Conservation (phyloP, 768 basidiomycete species). For the Infundibulicybe gibba region DNA sequence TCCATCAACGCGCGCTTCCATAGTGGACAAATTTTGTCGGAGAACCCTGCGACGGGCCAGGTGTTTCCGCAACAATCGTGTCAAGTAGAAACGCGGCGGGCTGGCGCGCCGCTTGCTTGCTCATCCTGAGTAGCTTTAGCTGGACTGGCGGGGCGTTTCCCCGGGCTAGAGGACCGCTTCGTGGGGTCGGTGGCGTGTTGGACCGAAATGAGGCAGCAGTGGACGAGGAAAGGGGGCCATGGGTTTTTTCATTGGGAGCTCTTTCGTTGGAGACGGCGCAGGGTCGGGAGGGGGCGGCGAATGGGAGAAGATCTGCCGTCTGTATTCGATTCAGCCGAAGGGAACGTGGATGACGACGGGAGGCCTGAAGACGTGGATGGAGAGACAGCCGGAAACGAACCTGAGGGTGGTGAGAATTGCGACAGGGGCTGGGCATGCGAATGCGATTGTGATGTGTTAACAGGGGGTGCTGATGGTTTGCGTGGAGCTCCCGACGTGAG, state of each 20-base stretch:
- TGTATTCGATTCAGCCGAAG: not conserved
- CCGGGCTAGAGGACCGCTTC: slow-evolving; percentile 12
- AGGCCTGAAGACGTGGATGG: not conserved
- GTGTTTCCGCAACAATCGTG: slow-evolving; percentile 7
- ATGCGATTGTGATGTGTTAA: not conserved
- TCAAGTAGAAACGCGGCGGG: slow-evolving; percentile 13
- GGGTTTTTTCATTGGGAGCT: not conserved
- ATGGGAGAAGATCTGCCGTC: no score
- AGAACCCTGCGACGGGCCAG: slow-evolving; percentile 16
- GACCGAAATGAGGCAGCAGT: not conserved
- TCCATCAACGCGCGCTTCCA: slow-evolving; percentile 36
- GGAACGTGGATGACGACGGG: not conserved
- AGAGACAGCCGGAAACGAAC: not conserved
- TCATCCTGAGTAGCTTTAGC: slow-evolving; percentile 2
- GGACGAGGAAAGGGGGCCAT: not conserved
- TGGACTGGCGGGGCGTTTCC: slow-evolving; percentile 8
- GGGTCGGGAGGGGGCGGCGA: no score
- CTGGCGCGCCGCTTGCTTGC: slow-evolving; percentile 20
- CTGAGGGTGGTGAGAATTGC: no score
- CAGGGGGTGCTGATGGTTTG: not conserved
- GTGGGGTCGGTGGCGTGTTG: not conserved
- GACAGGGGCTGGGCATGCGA: no score
- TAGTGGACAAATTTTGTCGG: slow-evolving; percentile 30
- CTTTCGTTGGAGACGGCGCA: no score
- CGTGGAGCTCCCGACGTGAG: not conserved